Evolutionary conservation across 352 stramenopile genomes (phyloP).

Genomic region (Phytophthora fragariae): DNA sequence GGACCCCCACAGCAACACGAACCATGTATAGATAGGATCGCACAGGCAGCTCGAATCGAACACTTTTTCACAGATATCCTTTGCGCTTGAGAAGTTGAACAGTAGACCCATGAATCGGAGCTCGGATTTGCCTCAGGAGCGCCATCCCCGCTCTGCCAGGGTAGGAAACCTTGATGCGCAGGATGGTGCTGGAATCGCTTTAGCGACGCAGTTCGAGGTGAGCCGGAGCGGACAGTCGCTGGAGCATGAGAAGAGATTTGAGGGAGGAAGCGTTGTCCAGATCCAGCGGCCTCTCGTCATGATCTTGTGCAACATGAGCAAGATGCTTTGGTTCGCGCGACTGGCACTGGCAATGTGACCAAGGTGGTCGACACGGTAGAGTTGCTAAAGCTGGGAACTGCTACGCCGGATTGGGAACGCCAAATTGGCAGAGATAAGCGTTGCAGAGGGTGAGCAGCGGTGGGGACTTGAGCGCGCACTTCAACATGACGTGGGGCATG

Average conservation of each 20-base stretch:
- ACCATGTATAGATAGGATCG: slow-evolving; percentile 50
- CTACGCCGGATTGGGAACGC: background rate
- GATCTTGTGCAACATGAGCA: slow-evolving; percentile 5
- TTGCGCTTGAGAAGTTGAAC: no score
- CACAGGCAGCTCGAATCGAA: slow-evolving; percentile 22
- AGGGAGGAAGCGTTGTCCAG: background rate
- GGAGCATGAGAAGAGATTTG: slow-evolving; percentile 19
- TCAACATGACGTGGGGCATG: background rate
- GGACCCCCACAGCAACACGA: slow-evolving; percentile 39
- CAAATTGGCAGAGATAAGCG: background rate
- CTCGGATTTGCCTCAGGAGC: slow-evolving; percentile 20
- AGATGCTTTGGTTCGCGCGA: background rate
- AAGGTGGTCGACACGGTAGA: slow-evolving; percentile 14
- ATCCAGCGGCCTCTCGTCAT: background rate
- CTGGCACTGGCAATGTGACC: slow-evolving; percentile 20
- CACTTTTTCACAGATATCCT: slow-evolving; percentile 16
- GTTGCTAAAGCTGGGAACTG: background rate
- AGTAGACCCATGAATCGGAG: background rate
- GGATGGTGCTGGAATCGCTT: slow-evolving; percentile 6
- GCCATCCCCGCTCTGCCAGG: background rate
- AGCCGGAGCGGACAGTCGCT: slow-evolving; percentile 18
- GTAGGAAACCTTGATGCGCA: background rate
- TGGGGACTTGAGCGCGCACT: background rate
- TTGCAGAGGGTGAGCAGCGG: slow-evolving; percentile 7
- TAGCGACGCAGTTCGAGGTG: slow-evolving; percentile 4